phyloP scores from a whole-genome alignment of 495 filamentous ascomycete genomes.

The Pseudevernia furfuracea region DNA sequence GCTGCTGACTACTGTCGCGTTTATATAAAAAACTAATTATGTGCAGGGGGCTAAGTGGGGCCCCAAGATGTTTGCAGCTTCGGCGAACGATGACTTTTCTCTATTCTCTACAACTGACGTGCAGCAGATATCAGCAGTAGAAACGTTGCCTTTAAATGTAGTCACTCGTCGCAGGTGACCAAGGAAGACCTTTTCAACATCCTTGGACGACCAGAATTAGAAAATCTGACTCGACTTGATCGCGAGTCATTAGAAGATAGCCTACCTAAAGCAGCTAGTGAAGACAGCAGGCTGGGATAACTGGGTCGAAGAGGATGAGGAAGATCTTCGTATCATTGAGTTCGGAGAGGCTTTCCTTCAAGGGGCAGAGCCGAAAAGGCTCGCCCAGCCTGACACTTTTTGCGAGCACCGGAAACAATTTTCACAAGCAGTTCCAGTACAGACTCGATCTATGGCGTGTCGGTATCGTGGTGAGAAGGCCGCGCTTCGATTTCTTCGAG shows the following conservation, averaged over 20 bases:
- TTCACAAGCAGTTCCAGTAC: slow-evolving; percentile 37
- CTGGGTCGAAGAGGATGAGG: slow-evolving; percentile 36
- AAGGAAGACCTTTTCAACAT: slow-evolving; percentile 32
- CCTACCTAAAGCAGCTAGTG: slow-evolving; percentile 35
- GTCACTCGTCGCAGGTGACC: slow-evolving; percentile 21
- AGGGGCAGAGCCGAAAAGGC: slow-evolving; percentile 24
- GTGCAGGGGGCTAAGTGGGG: slow-evolving; percentile 36
- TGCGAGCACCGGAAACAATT: slow-evolving; percentile 40
- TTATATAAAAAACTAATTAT: slow-evolving; percentile 33
- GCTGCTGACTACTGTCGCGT: slow-evolving; percentile 28
- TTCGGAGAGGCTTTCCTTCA: slow-evolving; percentile 39
- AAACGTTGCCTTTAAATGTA: slow-evolving; percentile 6
- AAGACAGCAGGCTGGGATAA: slow-evolving; percentile 30
- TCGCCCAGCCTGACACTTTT: slow-evolving; percentile 34
- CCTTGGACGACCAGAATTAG: slow-evolving; percentile 35
- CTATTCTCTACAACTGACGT: not conserved
- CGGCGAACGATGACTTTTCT: not conserved
- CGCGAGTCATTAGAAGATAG: slow-evolving; percentile 29
- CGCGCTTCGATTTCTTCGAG: not conserved
- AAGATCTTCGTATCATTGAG: slow-evolving; percentile 39
- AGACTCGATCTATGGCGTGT: slow-evolving; percentile 40
- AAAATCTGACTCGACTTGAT: slow-evolving; percentile 31
- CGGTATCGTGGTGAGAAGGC: slow-evolving; percentile 34
- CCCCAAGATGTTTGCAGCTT: not conserved
- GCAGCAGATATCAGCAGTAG: slow-evolving; percentile 1